A percentile compares a stretch with the other conserved stretches of the same genome.
Conservation (phyloP, 179 eudicot genomes). For the Pouteria campechiana region DNA sequence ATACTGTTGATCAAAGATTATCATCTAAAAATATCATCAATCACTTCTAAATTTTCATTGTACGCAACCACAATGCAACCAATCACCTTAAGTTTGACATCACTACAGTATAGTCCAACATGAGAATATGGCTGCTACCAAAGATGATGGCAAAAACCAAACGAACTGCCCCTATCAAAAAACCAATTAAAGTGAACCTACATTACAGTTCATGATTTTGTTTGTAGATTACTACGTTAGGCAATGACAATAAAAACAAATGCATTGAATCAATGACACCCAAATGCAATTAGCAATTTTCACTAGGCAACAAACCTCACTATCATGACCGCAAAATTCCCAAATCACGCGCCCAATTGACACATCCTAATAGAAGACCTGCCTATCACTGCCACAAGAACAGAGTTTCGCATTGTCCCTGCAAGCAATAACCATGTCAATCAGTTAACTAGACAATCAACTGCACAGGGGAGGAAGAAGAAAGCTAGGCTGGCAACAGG, state of each 20-base stretch:
- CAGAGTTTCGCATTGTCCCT: constrained; percentile 81
- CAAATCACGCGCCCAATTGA: constrained; percentile 80
- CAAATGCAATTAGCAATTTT: neutral
- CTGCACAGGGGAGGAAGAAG: no score
- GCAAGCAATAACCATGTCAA: no score
- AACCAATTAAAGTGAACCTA: no score
- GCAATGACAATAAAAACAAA: neutral
- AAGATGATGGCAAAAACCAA: neutral
- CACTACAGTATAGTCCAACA: no score
- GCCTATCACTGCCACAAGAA: constrained; percentile 95
- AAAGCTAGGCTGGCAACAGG: no score
- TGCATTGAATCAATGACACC: neutral
- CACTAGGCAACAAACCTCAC: constrained; percentile 47
- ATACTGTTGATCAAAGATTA: no score
- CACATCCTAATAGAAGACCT: constrained; percentile 93
- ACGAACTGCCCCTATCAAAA: neutral
- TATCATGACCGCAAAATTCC: constrained; percentile 93
- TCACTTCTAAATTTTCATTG: no score
- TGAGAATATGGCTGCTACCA: no score
- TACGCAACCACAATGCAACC: no score
- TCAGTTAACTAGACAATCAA: no score
- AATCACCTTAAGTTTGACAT: no score
- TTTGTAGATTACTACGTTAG: neutral
- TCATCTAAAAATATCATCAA: no score
- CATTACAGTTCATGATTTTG: neutral